phyloP scores from a whole-genome alignment of 345 rosid species.

The Hypericum androsaemum region DNA sequence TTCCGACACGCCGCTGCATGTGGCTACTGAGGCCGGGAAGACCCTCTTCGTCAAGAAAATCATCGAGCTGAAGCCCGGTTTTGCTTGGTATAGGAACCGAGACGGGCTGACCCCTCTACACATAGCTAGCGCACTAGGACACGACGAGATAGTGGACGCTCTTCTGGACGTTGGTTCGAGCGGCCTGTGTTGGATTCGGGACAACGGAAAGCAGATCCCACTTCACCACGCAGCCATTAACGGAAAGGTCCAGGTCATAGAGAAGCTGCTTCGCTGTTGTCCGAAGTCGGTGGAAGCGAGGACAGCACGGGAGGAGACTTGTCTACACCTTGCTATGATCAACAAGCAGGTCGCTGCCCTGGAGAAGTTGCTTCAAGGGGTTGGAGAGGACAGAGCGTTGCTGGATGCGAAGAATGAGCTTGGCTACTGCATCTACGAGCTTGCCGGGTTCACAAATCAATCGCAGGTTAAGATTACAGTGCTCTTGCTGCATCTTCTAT shows the following conservation, averaged over 20 bases:
- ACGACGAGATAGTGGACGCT: conserved; percentile 5
- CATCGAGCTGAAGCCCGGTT: neutral
- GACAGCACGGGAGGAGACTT: conserved; percentile 2
- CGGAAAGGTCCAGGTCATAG: conserved; percentile 4
- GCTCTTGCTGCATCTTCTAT: too few species aligned
- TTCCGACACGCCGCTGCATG: conserved; percentile 1
- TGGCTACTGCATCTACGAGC: conserved; percentile 9
- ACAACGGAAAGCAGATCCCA: conserved; percentile 2
- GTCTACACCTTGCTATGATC: conserved; percentile 16
- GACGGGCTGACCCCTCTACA: conserved; percentile 13
- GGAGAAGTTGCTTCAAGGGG: neutral
- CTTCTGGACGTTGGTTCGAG: neutral
- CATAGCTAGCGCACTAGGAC: conserved; percentile 11
- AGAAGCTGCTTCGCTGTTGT: neutral
- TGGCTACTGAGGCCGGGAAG: conserved; percentile 11
- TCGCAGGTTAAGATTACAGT: neutral
- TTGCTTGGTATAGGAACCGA: conserved; percentile 7
- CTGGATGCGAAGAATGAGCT: neutral
- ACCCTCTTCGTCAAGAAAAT: conserved; percentile 7
- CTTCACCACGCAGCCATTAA: conserved; percentile 15
- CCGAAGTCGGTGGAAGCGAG: neutral
- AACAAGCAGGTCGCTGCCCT: conserved; percentile 11
- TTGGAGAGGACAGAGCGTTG: neutral
- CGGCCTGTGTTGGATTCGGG: conserved; percentile 1
- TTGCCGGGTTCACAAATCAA: conserved; percentile 5